Conservation (phyloP, 1,139 yeast species). For the Citeromyces siamensis region DNA sequence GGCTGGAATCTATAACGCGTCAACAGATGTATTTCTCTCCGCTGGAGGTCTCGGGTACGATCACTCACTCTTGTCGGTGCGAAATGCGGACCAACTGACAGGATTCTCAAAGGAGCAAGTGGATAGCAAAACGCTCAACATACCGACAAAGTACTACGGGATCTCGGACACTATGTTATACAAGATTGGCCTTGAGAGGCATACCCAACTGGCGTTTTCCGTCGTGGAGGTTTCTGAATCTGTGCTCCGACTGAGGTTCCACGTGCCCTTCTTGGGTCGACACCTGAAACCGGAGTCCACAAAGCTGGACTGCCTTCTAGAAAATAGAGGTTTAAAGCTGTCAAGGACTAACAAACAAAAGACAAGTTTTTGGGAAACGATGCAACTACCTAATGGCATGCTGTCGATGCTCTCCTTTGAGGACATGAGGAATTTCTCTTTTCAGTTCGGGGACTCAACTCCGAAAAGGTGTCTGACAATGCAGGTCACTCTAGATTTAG, state of each 20-base stretch:
- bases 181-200: background rate
- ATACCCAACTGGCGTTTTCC: constrained; percentile 12
- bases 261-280: constrained; percentile 9
- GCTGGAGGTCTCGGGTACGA: constrained; percentile 11
- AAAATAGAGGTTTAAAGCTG: background rate
- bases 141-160: background rate
- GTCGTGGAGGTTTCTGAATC: constrained; percentile 10
- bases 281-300: background rate
- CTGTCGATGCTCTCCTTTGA: background rate
- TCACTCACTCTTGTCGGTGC: constrained; percentile 5
- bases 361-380: background rate
- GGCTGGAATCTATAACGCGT: constrained; percentile 9
- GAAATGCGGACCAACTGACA: constrained; percentile 6
- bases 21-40: constrained; percentile 10
- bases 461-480: background rate
- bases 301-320: background rate
- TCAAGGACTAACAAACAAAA: background rate
- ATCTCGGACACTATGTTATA: background rate
- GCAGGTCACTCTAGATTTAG: background rate
- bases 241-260: constrained; percentile 11
- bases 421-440: background rate
- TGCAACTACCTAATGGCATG: background rate
- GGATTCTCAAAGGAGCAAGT: constrained; percentile 5
- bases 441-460: background rate
- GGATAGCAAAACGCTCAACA: background rate